Conservation (phyloP, 805 yeast species). For the Wickerhamiella azyma region DNA sequence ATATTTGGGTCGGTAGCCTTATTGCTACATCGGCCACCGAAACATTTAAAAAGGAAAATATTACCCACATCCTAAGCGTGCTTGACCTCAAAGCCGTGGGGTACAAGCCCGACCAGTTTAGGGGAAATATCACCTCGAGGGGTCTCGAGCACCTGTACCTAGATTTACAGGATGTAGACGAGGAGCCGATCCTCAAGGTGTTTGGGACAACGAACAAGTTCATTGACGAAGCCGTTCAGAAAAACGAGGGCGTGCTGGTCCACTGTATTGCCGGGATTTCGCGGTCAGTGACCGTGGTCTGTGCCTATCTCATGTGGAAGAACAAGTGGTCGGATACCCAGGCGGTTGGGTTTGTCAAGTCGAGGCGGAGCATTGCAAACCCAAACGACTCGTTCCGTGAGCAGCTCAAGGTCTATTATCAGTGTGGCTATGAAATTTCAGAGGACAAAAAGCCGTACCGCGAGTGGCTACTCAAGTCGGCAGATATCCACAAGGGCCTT, state of each 20-base stretch:
- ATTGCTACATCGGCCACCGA: constrained; percentile 44
- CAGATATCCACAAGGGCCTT: constrained; percentile 15
- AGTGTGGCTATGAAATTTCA: constrained; percentile 25
- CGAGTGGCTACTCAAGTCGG: constrained; percentile 26
- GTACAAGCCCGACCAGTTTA: constrained; percentile 8
- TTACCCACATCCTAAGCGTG: constrained; percentile 62
- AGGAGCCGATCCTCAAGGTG: constrained; percentile 48
- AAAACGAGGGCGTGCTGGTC: constrained; percentile 26
- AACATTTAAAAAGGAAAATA: constrained; percentile 39
- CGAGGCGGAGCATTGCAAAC: constrained; percentile 44
- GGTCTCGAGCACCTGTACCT: constrained; percentile 23
- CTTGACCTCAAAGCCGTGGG: constrained; percentile 28
- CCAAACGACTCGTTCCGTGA: constrained; percentile 66
- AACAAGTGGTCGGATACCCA: constrained; percentile 40
- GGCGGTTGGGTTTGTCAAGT: constrained; percentile 61
- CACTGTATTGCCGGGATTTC: constrained; percentile 80
- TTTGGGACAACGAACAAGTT: constrained; percentile 51
- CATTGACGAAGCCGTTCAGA: constrained; percentile 40
- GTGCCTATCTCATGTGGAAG: constrained; percentile 80
- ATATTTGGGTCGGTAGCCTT: constrained; percentile 61
- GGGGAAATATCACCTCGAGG: constrained; percentile 2
- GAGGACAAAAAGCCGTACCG: constrained; percentile 27
- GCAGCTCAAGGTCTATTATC: constrained; percentile 55
- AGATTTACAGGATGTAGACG: constrained; percentile 58
- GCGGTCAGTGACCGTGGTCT: constrained; percentile 70